Evolutionary conservation across 2,329 filamentous ascomycete genomes (phyloP).

Genomic region (Talaromyces sp.): DNA sequence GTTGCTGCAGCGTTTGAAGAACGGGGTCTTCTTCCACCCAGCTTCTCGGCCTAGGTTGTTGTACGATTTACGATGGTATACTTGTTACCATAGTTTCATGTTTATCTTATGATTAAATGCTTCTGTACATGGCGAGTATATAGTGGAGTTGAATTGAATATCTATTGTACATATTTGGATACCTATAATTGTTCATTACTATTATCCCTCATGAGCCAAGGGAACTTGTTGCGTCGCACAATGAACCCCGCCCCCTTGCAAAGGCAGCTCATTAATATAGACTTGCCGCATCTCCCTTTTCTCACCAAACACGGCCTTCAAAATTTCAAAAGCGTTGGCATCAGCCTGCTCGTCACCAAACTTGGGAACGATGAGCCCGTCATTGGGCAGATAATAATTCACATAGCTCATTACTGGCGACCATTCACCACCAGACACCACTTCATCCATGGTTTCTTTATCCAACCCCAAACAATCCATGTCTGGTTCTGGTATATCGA

Average conservation of each 20-base stretch:
- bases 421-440: not conserved
- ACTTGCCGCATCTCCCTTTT: conserved; percentile 22
- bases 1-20: conserved; percentile 40
- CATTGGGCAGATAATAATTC: conserved; percentile 29
- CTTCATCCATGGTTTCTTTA: conserved; percentile 11
- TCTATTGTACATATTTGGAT: not conserved
- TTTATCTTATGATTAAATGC: not conserved
- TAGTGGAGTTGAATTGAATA: not conserved
- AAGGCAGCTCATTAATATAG: conserved; percentile 23
- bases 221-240: conserved; percentile 28
- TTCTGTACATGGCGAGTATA: not conserved
- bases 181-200: not conserved
- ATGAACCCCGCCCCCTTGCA: conserved; percentile 27
- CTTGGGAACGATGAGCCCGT: conserved; percentile 22
- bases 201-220: not conserved
- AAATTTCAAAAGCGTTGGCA: conserved; percentile 18
- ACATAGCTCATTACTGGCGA: conserved; percentile 24
- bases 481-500: conserved; percentile 26
- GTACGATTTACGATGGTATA: not conserved
- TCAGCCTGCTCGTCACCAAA: conserved; percentile 24
- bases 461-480: conserved; percentile 12
- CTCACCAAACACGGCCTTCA: conserved; percentile 22
- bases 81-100: not conserved
- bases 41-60: conserved; percentile 24
- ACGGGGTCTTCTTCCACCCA: conserved; percentile 44